Percentiles rank a stretch among this genome's conserved stretches.
Conservation (phyloP, 2,329 filamentous ascomycete genomes). For the Xylaria hypoxylon region DNA sequence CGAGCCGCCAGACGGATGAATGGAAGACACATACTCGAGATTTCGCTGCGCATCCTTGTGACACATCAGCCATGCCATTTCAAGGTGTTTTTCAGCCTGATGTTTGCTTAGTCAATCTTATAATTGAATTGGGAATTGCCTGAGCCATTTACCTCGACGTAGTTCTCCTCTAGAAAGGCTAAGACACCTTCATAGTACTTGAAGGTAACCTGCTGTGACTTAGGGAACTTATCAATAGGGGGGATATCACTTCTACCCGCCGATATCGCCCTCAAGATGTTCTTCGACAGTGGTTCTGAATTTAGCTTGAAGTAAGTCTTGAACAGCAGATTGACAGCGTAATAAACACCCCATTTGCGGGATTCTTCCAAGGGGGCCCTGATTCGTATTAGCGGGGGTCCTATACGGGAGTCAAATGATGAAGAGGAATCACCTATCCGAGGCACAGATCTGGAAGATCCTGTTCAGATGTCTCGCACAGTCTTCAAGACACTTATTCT, state of each 20-base stretch:
- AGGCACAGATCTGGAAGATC: conserved; percentile 90
- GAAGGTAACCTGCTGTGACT: conserved; percentile 92
- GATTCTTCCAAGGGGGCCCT: conserved; percentile 88
- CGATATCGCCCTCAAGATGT: conserved; percentile 84
- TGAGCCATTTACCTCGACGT: conserved; percentile 70
- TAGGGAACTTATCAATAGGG: conserved; percentile 80
- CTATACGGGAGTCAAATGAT: neutral
- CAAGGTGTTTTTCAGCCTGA: conserved; percentile 82
- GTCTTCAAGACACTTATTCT: conserved; percentile 89
- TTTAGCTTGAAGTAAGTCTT: conserved; percentile 99
- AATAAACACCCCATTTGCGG: conserved; percentile 98
- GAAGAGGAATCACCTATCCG: conserved; percentile 75
- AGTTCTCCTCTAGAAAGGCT: conserved; percentile 95
- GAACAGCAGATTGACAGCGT: conserved; percentile 93
- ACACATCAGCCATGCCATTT: conserved; percentile 84
- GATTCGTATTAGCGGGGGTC: conserved; percentile 41
- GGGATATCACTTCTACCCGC: conserved; percentile 86
- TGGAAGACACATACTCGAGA: conserved; percentile 72
- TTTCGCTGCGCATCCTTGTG: conserved; percentile 79
- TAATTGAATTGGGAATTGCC: neutral
- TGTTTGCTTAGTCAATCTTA: conserved; percentile 11
- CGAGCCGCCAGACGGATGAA: conserved; percentile 41
- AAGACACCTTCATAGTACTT: conserved; percentile 96
- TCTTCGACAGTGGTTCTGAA: conserved; percentile 88
- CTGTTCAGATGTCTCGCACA: conserved; percentile 90